These are phyloP conservation scores for Amborella trichopoda DNA, from an alignment of 164 flowering plant genomes.

Conservation along the genomic window DNA sequence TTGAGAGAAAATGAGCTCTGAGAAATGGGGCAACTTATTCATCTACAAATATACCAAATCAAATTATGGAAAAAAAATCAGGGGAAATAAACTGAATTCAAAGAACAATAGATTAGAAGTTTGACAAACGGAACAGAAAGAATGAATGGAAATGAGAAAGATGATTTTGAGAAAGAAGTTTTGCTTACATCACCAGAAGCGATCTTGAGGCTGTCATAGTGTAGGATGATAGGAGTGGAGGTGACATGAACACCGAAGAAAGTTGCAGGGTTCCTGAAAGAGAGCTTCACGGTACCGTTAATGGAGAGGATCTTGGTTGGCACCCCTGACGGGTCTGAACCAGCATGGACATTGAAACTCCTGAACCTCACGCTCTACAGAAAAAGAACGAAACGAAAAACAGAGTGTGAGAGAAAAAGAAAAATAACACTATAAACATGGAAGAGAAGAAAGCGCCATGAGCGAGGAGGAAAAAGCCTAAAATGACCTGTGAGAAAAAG, in stretches of 20 bases:
- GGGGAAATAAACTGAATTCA: too few species aligned
- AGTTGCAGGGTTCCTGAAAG: constrained; percentile 53
- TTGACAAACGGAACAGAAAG: too few species aligned
- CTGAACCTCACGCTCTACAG: constrained; percentile 54
- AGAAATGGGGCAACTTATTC: too few species aligned
- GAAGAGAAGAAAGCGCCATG: too few species aligned
- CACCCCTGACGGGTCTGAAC: constrained; percentile 59
- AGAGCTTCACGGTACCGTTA: constrained; percentile 62
- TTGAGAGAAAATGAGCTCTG: too few species aligned
- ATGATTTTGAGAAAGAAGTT: too few species aligned
- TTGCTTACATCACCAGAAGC: constrained; percentile 74
- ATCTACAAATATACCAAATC: too few species aligned
- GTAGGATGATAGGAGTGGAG: constrained; percentile 50
- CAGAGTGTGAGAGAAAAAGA: not conserved
- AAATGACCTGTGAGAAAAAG: too few species aligned
- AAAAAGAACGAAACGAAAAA: not conserved
- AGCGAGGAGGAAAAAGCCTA: too few species aligned
- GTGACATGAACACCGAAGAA: constrained; percentile 87
- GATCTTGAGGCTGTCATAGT: constrained; percentile 41
- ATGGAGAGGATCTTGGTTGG: constrained; percentile 79
- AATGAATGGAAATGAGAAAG: too few species aligned
- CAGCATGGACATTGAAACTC: constrained; percentile 59
- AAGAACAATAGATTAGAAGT: too few species aligned
- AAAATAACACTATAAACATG: not conserved
- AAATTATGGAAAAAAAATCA: too few species aligned